A percentile compares a stretch with the other conserved stretches of the same genome.
phyloP scores from a whole-genome alignment of 768 basidiomycete genomes.

The Amanita jacksonii region DNA sequence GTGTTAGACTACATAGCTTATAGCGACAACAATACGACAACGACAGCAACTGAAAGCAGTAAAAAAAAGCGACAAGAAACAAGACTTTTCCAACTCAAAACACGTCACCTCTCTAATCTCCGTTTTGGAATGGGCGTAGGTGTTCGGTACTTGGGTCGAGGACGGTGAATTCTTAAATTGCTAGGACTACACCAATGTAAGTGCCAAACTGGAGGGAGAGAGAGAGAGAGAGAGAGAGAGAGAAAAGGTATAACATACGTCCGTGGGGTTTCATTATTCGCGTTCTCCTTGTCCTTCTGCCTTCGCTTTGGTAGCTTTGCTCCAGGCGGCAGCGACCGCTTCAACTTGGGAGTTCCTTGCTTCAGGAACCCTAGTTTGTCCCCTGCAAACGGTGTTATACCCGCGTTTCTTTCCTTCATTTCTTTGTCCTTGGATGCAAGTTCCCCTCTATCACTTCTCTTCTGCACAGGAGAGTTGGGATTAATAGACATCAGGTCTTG shows the following conservation, averaged over 20 bases:
- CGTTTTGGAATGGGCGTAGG: conserved; percentile 2
- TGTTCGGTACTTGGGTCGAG: background rate
- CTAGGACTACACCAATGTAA: too few relatives aligned
- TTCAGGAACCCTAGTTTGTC: background rate
- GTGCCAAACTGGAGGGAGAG: too few relatives aligned
- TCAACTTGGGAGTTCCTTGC: too few relatives aligned
- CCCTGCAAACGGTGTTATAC: background rate
- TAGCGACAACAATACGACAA: too few relatives aligned
- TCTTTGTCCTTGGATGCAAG: background rate
- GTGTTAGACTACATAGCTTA: too few relatives aligned
- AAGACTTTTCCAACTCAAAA: too few relatives aligned
- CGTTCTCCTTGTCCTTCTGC: conserved; percentile 4
- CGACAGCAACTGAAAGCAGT: background rate
- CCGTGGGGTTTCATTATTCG: background rate
- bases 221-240: too few relatives aligned
- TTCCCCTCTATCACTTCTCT: too few relatives aligned
- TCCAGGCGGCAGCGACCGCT: background rate
- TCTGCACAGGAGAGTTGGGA: too few relatives aligned
- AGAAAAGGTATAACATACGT: background rate
- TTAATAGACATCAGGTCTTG: background rate
- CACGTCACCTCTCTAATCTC: too few relatives aligned
- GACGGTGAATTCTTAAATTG: background rate
- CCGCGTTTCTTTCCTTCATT: background rate
- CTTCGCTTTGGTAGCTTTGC: background rate
- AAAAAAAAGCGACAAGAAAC: background rate